A percentile compares a stretch with the other conserved stretches of the same genome.
These are phyloP conservation scores for Debaryomyces castellii DNA, from an alignment of 805 yeast genomes.

Conservation along the genomic window DNA sequence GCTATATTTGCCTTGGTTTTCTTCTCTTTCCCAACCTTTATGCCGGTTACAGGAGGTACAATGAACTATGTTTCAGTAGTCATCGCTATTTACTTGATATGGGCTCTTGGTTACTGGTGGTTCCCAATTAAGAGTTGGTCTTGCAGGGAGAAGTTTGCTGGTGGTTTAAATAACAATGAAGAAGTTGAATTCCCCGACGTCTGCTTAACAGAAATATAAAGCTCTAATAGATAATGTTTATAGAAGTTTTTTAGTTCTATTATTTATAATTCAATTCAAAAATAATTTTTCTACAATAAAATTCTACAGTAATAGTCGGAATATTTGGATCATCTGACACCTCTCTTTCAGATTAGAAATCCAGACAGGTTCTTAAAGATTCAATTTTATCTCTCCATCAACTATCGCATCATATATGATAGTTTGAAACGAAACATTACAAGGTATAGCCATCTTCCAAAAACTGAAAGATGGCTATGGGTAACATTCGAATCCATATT, in stretches of 20 bases:
- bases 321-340: constrained; percentile 51
- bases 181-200: constrained; percentile 47
- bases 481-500: constrained; percentile 22
- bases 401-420: constrained; percentile 42
- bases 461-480: constrained; percentile 25
- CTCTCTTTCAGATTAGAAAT: constrained; percentile 45
- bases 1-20: constrained; percentile 57
- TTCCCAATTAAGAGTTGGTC: constrained; percentile 39
- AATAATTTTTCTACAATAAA: no score
- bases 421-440: constrained; percentile 11
- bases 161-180: constrained; percentile 38
- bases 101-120: constrained; percentile 41
- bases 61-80: constrained; percentile 72
- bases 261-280: no score
- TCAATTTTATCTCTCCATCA: constrained; percentile 46
- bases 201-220: constrained; percentile 25
- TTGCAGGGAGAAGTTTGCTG: constrained; percentile 41
- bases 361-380: constrained; percentile 53
- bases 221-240: background rate
- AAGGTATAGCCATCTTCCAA: constrained; percentile 18
- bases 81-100: constrained; percentile 36
- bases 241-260: background rate
- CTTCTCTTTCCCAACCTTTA: constrained; percentile 61
- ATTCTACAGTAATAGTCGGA: background rate
- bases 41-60: constrained; percentile 59